Base-by-base conservation (phyloP, 208 protist genomes). In the Leishmania gerbilli region DNA sequence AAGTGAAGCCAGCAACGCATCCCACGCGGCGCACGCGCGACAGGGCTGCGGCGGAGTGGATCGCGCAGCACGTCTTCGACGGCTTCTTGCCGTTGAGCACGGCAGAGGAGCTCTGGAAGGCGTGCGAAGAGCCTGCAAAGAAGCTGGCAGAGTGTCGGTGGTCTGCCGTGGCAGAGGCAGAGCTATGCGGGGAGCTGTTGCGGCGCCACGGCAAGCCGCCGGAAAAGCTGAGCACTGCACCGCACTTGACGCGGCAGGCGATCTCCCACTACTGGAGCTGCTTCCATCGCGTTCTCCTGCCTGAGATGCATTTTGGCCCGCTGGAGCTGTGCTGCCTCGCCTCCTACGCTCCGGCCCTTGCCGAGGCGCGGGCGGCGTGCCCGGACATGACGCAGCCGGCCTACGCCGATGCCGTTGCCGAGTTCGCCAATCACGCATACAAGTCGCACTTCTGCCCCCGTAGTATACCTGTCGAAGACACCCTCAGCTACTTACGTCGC, bases 261-360 rank as follows among this genome's bases (percentile, higher is more conserved):
- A 93, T 96, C 76, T 84, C 87, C 0, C 84, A 87, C 62, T 96
- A 96, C 80, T 96, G 93, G 93, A 87, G 85, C 49, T 81, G 87
- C 68, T 95, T 88, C 62, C 88, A 90, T 76, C 81, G 74, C 34
- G 40, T 92, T 24, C 60, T 96, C 19, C 74, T 80, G 76, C 93
- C 93, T 3, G 90, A 92, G 71, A 75, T 96, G 71, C 84, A 87
- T 77, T 87, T 96, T 53, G 87, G 82, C 27, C 84, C 87, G 2
- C 74, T 86, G 34, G 93, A 94, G 80, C 85, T 96, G 62, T 96
- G 93, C 83, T 91, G 88, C 79, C 81, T 96, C 27, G 89, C 93
- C 4, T 77, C 87, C 37, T 93, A 94, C 77, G 84, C 86, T 0
- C 90, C 90, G 1, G 81, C 85, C 3, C 74, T 96, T 21, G 71